Percentiles rank a stretch among this genome's conserved stretches.
Evolutionary conservation across 345 rosid genomes (phyloP).

Genomic region (Brassica nigra): DNA sequence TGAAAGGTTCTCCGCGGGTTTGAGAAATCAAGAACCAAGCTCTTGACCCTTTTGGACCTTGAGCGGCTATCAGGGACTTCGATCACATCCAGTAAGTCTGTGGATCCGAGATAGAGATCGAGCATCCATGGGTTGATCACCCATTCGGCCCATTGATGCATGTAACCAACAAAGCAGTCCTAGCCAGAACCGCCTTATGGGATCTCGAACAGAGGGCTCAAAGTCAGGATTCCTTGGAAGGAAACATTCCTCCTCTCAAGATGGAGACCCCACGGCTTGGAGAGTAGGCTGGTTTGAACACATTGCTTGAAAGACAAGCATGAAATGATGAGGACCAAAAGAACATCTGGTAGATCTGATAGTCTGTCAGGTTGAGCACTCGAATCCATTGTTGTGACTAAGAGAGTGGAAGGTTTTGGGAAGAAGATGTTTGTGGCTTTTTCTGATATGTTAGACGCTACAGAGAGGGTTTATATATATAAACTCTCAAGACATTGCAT

Average conservation of each 20-base stretch:
- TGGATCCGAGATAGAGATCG: slow-evolving; percentile 36
- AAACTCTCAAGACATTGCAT: background rate
- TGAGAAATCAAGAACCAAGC: slow-evolving; percentile 46
- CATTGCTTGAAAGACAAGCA: background rate
- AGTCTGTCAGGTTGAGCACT: no score
- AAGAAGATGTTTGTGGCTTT: background rate
- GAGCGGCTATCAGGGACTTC: slow-evolving; percentile 22
- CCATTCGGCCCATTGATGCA: slow-evolving; percentile 16
- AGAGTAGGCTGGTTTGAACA: background rate
- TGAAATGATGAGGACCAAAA: background rate
- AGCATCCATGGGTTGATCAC: slow-evolving; percentile 8
- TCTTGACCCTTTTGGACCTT: background rate
- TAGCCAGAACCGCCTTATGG: background rate
- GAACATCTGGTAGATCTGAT: background rate
- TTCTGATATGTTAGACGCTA: background rate
- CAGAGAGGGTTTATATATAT: background rate
- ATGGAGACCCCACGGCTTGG: background rate
- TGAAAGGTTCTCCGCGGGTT: slow-evolving; percentile 30
- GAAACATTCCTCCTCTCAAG: background rate
- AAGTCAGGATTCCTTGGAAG: slow-evolving; percentile 31
- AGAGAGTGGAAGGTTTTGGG: no score
- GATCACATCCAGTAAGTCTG: background rate
- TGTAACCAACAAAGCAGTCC: slow-evolving; percentile 33
- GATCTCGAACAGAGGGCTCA: slow-evolving; percentile 3
- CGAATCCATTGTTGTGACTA: no score